Conservation (phyloP, 2,329 filamentous ascomycete species). For the Aspergillus terreus region DNA sequence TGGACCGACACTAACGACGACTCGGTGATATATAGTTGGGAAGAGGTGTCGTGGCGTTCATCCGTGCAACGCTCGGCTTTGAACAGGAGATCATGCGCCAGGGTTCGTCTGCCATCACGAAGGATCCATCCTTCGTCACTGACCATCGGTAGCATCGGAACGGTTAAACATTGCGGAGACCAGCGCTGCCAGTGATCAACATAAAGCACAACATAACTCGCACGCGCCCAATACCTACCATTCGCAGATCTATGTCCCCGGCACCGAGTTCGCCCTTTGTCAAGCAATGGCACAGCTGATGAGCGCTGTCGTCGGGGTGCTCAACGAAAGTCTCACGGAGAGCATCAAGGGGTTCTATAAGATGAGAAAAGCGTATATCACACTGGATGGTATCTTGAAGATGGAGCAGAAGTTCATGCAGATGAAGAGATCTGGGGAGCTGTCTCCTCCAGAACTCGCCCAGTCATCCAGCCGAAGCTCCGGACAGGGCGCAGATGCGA, state of each 20-base stretch:
- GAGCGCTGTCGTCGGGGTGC: conserved; percentile 78
- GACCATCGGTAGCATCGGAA: conserved; percentile 55
- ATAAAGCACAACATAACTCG: conserved; percentile 65
- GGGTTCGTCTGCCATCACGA: conserved; percentile 37
- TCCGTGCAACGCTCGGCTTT: conserved; percentile 81
- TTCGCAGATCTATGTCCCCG: conserved; percentile 70
- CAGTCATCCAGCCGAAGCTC: conserved; percentile 1
- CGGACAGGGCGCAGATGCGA: conserved; percentile 6
- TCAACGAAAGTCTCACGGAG: conserved; percentile 91
- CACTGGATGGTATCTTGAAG: conserved; percentile 73
- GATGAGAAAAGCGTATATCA: conserved; percentile 79
- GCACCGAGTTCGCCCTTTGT: conserved; percentile 81
- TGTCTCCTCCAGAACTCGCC: conserved; percentile 8
- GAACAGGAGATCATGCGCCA: conserved; percentile 89
- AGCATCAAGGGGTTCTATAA: conserved; percentile 91
- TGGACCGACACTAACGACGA: not conserved
- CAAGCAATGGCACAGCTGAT: conserved; percentile 85
- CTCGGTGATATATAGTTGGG: conserved; percentile 57
- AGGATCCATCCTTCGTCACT: conserved; percentile 9
- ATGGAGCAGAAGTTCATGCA: conserved; percentile 62
- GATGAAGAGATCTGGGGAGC: conserved; percentile 13
- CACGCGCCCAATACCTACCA: conserved; percentile 49
- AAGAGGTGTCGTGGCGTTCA: conserved; percentile 75
- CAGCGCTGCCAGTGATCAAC: conserved; percentile 70
- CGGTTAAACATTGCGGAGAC: conserved; percentile 72